phyloP scores from a whole-genome alignment of 371 early-diverging fungal genomes.

The Massospora cicadina region DNA sequence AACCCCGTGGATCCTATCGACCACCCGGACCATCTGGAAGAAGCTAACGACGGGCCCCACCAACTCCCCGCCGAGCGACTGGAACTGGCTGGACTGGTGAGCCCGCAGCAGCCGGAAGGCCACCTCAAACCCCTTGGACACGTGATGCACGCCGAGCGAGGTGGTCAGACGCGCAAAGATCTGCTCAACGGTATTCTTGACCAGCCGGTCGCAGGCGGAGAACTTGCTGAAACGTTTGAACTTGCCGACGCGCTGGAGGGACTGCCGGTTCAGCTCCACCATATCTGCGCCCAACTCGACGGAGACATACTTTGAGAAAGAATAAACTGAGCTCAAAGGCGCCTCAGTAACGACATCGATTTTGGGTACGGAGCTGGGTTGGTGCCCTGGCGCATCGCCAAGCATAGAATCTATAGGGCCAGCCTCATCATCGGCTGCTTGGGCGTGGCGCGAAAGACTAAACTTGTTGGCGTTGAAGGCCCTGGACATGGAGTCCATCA shows the following conservation, averaged over 20 bases:
- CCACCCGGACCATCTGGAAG: background rate
- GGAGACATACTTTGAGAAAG: background rate
- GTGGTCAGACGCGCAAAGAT: background rate
- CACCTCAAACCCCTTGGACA: background rate
- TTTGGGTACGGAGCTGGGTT: background rate
- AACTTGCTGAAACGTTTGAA: background rate
- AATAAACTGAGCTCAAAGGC: background rate
- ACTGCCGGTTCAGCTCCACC: background rate
- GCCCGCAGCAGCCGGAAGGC: background rate
- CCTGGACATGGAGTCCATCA: slow-evolving; percentile 1
- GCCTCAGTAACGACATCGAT: background rate
- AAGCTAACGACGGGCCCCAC: background rate
- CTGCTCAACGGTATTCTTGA: background rate
- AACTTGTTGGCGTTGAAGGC: background rate
- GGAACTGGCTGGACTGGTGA: slow-evolving; percentile 3
- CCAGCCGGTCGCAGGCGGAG: background rate
- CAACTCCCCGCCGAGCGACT: background rate
- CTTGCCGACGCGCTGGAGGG: background rate
- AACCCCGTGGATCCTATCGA: background rate
- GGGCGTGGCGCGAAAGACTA: background rate
- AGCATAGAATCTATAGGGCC: background rate
- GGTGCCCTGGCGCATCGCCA: background rate
- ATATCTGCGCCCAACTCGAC: background rate
- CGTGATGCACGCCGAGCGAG: background rate
- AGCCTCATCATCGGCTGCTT: background rate